Evolutionary conservation across 208 protist species (phyloP), one percentile per base, ranked within the genome.

Genomic region (Wallacemonas sp.): DNA sequence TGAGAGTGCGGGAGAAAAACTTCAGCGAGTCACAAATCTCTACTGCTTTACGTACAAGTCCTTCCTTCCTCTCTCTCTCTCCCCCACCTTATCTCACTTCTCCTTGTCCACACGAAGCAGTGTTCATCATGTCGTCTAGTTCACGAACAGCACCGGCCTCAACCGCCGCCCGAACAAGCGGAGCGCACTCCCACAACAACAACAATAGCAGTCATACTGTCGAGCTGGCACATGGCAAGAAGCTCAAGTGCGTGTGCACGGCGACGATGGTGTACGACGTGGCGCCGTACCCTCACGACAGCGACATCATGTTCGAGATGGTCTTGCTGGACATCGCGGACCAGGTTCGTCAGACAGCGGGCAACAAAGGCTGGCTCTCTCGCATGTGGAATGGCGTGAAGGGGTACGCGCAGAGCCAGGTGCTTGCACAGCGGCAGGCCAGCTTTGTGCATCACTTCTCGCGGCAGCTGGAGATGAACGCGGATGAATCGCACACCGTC

Each of bases 391-490:
- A 33, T 24, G 46, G 60, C 8, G 71, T 76, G 57, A 56, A 74
- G 23, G 44, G 55, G 44, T 69, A 65, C 46, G 19, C 34, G 12
- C 34, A 65, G 36, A 48, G 48, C 1, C n/a, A 71, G 17, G 32
- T 57, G 4, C 43, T 77, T 12, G 44, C 62, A 46, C 23, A 34
- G 46, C 74, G 72, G 23, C 72, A 84, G 57, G 33, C 34, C 9
- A 64, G 57, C 72, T 90, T 90, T 55, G 11, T 73, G 12, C 27
- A 67, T 1, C 69, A 65, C 52, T 87, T 90, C 41, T 41, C 80
- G n/a, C 76, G 77, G 9, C 84, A 90, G 62, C 65, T 87, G 30
- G 78, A 90, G 58, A 60, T 68, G 19, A 71, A 78, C 29, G 62
- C 73, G 5, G 65, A 76, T 46, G 74, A 72, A 36, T 65, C 61